Evolutionary conservation across 2,329 filamentous ascomycete genomes (phyloP), one percentile per base, ranked within the genome.

Genomic region (Polytolypa hystricis): DNA sequence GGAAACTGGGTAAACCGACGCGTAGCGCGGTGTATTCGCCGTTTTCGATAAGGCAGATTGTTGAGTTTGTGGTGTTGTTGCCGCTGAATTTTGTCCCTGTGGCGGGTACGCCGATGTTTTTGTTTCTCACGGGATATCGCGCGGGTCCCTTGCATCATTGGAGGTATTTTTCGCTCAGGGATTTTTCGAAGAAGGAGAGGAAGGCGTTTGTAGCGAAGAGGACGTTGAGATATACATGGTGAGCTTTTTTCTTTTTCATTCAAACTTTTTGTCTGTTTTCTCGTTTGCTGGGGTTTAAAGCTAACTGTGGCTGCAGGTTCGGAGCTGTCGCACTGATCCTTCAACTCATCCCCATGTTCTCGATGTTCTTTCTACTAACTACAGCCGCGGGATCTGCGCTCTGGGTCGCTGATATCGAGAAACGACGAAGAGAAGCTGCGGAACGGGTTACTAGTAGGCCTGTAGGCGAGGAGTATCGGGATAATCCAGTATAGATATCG

Each of bases 291-390:
- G 8, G 23, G 16, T n/a, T n/a, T n/a, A n/a, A n/a, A n/a, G n/a
- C n/a, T n/a, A n/a, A n/a, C n/a, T n/a, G n/a, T n/a, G n/a, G n/a
- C 12, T 37, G 5, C 40, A 74, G 71, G 53, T 95, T 96, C 53
- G 91, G 91, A 11, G 84, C 82, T 1, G 70, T 91, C 3, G 84
- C 86, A 33, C 75, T 95, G 64, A 57, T 85, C 5, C 61, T 96
- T 18, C 84, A 95, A 61, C 71, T 96, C n/a, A 70, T 95, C 6
- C 91, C 91, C 1, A 71, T 89, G 9, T 61, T 95, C 33, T 93
- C 83, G n/a, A 93, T 98, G 70, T 78, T 96, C 54, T 95, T 96
- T 57, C 69, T 96, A 26, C 64, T 98, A 46, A 95, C 89, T 0
- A 86, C 83, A 3, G 81, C 87, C 1, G 76, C 78, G 14, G 91